These are phyloP conservation scores for Saturnispora hagleri DNA, from an alignment of 805 yeast species.

Conservation along the genomic window DNA sequence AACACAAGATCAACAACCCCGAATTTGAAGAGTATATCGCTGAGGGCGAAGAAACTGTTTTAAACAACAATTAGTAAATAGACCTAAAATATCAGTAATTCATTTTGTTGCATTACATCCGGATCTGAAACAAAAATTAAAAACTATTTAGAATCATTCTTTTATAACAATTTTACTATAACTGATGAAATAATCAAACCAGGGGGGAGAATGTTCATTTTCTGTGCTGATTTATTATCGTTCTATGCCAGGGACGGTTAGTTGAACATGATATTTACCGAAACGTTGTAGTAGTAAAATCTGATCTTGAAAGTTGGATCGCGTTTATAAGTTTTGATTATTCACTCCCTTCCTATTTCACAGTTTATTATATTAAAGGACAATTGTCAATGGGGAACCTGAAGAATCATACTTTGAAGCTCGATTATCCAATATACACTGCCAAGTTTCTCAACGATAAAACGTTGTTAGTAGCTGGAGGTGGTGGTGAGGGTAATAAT, in stretches of 20 bases:
- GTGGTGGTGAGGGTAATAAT: constrained; percentile 91
- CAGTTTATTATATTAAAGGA: background rate
- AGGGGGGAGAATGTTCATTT: too few relatives aligned
- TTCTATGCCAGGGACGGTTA: too few relatives aligned
- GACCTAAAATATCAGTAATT: background rate
- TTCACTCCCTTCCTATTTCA: background rate
- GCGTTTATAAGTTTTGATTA: background rate
- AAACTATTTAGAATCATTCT: too few relatives aligned
- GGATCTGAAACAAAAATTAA: background rate
- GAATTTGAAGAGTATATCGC: constrained; percentile 25
- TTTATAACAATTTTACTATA: too few relatives aligned
- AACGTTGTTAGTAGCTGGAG: constrained; percentile 72
- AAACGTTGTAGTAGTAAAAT: too few relatives aligned
- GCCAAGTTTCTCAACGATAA: constrained; percentile 57
- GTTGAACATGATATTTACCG: background rate
- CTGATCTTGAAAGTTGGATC: background rate
- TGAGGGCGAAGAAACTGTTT: constrained; percentile 10
- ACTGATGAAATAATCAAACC: too few relatives aligned
- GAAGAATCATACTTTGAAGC: constrained; percentile 18
- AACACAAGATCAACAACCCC: background rate
- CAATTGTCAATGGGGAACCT: background rate
- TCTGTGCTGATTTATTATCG: too few relatives aligned
- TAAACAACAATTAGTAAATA: background rate
- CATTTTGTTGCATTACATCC: background rate
- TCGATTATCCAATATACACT: constrained; percentile 75